Evolutionary conservation across 2,329 filamentous ascomycete genomes (phyloP), one percentile per base, ranked within the genome.

Genomic region (Ustilaginoidea virens): DNA sequence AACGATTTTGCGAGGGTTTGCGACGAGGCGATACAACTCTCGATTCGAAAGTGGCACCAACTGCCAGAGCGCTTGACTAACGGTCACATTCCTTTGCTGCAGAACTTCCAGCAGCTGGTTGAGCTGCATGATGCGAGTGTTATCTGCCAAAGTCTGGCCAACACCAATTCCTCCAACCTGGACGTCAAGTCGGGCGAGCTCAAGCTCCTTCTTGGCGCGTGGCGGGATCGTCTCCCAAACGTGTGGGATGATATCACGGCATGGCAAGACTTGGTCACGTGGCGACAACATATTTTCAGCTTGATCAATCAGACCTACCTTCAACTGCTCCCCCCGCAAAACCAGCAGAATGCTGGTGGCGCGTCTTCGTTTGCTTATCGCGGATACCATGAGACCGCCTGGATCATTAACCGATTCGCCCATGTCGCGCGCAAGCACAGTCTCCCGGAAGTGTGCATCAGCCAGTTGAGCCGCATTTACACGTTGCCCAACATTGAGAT

Each of bases 191-290:
- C 86, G 13, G 81, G 86, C 33, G 92, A 99, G 56, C 68, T 98
- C 3, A 98, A 98, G 57, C 58, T 98, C 29, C 70, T 96, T 4
- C 68, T 98, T 5, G 83, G 83, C 31, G 90, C 87, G 6, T 99
- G 90, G 90, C 75, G 90, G 33, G 90, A 99, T 49, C 73, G 90
- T 27, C 60, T 98, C 29, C 90, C 90, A 2, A 99, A 99, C 47
- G 80, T 93, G 4, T 99, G 90, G 90, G 90, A 99, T 50, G 90
- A 99, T 51, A 98, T 99, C 52, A 93, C 92, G 39, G 83, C 90
- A 22, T 99, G 90, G 90, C 90, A 98, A 52, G 92, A 98, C 48
- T 63, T 99, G 23, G 90, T 99, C n/a, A 98, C 90, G 2, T 99
- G 90, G 90, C 75, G 90, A 41, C 92, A 98, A 50, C 90, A 99